Base-by-base conservation (phyloP, 1,139 yeast species). In the Hemisphaericaspora lyxosophila region DNA sequence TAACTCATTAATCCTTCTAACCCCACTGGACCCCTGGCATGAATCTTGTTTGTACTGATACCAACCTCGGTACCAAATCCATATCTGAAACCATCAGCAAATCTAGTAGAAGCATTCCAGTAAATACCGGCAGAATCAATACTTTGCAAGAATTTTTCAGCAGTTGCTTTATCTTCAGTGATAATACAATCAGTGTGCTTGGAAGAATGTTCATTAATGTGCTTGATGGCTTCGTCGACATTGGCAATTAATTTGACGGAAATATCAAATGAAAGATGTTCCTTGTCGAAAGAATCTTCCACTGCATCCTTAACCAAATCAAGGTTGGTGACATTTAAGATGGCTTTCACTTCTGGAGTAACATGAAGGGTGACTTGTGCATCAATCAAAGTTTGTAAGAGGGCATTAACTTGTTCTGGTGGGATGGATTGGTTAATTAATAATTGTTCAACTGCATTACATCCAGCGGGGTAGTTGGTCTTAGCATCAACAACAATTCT, bases 21-120 rank as follows among this genome's bases (percentile, higher is more conserved):
- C 2, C 99, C 99, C 26, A 94, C 97, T 9, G 98, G 99, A 1
- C 99, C 99, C 53, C 98, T 78, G 11, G 98, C 96, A 58, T 94
- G 98, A 48, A 94, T 88, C 60, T 92, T 92, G 57, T 90, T 89
- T 33, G 98, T 94, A 43, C 96, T 85, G 44, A 94, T 90, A 28
- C 99, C 99, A 20, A 94, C 98, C 62, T 94, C 99, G 7, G 98
- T 85, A 38, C 99, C 99, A 58, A 94, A 92, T 0, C 99, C 99
- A 57, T 89, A 94, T 58, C 98, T 78, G 71, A 88, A 92, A 2
- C 99, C 99, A 63, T 94, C 99, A 7, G 98, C 97, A 64, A 94
- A 94, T 56, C 99, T 75, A 2, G 97, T 88, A 7, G 96, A 85
- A 36, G 95, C 90, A 57, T 94, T 94, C 97, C 97, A 90, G 67